A percentile compares a stretch with the other conserved stretches of the same genome.
phyloP scores from a whole-genome alignment of 176 grass and related monocot species.

The Carex cristatella region DNA sequence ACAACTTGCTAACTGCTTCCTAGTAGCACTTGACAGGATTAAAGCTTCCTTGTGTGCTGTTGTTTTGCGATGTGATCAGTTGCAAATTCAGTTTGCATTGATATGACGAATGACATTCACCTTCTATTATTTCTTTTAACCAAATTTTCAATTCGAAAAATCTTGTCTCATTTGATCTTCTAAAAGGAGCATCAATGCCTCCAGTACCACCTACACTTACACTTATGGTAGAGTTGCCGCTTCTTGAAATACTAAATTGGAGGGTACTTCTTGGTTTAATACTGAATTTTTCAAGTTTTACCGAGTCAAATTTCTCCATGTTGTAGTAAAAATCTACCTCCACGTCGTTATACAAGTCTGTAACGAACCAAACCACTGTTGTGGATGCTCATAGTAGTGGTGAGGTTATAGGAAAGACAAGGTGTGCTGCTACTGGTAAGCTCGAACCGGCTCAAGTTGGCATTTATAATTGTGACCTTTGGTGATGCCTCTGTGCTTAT shows the following conservation, averaged over 20 bases:
- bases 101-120: conserved; percentile 1
- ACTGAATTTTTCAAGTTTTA: conserved; percentile 14
- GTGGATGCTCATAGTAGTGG: conserved; percentile 14
- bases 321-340: conserved; percentile 34
- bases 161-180: conserved; percentile 23
- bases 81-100: neutral
- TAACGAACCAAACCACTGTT: conserved; percentile 28
- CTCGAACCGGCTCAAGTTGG: conserved; percentile 28
- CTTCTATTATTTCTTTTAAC: neutral
- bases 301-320: conserved; percentile 29
- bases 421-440: neutral
- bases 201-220: conserved; percentile 6
- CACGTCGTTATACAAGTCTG: conserved; percentile 16
- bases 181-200: neutral
- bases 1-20: too few species aligned
- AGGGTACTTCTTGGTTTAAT: neutral
- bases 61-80: neutral
- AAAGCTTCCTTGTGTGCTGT: neutral
- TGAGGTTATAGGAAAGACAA: conserved; percentile 29
- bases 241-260: neutral
- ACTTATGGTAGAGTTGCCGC: neutral
- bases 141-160: conserved; percentile 27
- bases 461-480: conserved; percentile 4
- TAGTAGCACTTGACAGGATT: neutral
- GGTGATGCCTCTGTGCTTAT: neutral